Conservation (phyloP, 164 flowering plant genomes). For the Tetrastigma voinierianum region DNA sequence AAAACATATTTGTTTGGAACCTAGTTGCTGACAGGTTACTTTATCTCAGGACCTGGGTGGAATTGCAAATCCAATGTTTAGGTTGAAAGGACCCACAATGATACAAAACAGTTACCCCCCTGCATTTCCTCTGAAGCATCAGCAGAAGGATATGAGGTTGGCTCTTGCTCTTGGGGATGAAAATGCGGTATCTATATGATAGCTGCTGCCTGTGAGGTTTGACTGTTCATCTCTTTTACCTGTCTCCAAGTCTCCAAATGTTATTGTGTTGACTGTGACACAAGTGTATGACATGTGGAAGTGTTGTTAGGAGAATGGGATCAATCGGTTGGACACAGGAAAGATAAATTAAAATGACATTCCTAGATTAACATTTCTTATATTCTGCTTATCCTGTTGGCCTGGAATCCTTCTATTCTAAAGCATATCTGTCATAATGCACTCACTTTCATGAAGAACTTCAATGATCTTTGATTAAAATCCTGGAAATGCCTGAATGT, state of each 20-base stretch:
- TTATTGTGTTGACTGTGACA: background rate
- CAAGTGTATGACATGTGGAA: too few relatives aligned
- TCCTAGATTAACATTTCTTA: too few relatives aligned
- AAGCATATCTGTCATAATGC: too few relatives aligned
- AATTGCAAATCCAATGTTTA: slow-evolving; percentile 85
- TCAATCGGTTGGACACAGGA: too few relatives aligned
- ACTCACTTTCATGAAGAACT: too few relatives aligned
- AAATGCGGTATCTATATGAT: slow-evolving; percentile 89
- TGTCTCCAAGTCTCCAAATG: background rate
- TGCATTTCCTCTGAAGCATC: slow-evolving; percentile 95
- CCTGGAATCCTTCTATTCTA: too few relatives aligned
- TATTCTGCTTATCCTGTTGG: too few relatives aligned
- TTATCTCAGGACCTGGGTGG: slow-evolving; percentile 74
- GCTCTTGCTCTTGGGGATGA: slow-evolving; percentile 98
- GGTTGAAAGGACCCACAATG: slow-evolving; percentile 85
- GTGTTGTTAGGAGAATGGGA: too few relatives aligned
- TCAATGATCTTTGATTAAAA: too few relatives aligned
- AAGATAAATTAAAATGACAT: too few relatives aligned
- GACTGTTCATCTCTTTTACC: slow-evolving; percentile 6
- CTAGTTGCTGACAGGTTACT: background rate
- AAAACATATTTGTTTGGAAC: background rate
- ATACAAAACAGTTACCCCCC: slow-evolving; percentile 60
- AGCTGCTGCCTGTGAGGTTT: slow-evolving; percentile 98
- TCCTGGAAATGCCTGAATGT: too few relatives aligned
- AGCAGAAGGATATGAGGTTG: slow-evolving; percentile 97